phyloP scores from a whole-genome alignment of 106 monocot species.

The Dendrobium nobile region DNA sequence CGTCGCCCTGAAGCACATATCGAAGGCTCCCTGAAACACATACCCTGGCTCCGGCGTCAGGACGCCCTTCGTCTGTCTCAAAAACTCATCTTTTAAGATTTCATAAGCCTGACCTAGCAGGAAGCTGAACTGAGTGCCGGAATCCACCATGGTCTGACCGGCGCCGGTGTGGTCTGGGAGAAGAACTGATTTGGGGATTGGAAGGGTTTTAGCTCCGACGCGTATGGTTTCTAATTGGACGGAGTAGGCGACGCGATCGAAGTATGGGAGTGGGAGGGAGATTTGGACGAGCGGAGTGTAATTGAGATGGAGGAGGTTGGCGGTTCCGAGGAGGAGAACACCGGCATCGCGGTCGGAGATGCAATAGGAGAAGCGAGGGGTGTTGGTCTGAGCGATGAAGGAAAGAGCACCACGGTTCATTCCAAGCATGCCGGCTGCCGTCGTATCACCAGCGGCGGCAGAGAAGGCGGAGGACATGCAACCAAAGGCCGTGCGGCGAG shows the following conservation, averaged over 20 bases:
- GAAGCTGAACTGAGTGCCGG: slow-evolving; percentile 85
- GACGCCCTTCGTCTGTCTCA: slow-evolving; percentile 37
- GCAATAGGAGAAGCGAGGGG: slow-evolving; percentile 68
- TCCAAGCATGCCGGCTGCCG: slow-evolving; percentile 59
- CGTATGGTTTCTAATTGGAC: slow-evolving; percentile 69
- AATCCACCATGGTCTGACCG: slow-evolving; percentile 91
- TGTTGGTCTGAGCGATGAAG: slow-evolving; percentile 70
- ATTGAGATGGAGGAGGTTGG: slow-evolving; percentile 47
- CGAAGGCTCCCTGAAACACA: slow-evolving; percentile 78
- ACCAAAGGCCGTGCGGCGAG: slow-evolving; percentile 55
- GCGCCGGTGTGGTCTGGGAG: slow-evolving; percentile 89
- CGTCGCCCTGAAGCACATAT: slow-evolving; percentile 48
- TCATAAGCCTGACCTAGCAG: slow-evolving; percentile 71
- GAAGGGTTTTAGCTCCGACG: slow-evolving; percentile 43
- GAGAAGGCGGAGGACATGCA: slow-evolving; percentile 56
- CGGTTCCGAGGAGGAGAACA: slow-evolving; percentile 46
- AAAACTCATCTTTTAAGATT: slow-evolving; percentile 50
- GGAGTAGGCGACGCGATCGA: slow-evolving; percentile 89
- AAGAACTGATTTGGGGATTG: slow-evolving; percentile 62
- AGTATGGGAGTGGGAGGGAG: slow-evolving; percentile 75
- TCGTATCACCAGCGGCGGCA: slow-evolving; percentile 22
- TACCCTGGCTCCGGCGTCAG: slow-evolving; percentile 44
- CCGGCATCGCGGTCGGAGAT: slow-evolving; percentile 63
- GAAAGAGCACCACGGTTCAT: slow-evolving; percentile 88
- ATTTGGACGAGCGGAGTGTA: slow-evolving; percentile 68